These are phyloP conservation scores for Clausena lansium DNA, from an alignment of 345 rosid species.

Conservation along the genomic window DNA sequence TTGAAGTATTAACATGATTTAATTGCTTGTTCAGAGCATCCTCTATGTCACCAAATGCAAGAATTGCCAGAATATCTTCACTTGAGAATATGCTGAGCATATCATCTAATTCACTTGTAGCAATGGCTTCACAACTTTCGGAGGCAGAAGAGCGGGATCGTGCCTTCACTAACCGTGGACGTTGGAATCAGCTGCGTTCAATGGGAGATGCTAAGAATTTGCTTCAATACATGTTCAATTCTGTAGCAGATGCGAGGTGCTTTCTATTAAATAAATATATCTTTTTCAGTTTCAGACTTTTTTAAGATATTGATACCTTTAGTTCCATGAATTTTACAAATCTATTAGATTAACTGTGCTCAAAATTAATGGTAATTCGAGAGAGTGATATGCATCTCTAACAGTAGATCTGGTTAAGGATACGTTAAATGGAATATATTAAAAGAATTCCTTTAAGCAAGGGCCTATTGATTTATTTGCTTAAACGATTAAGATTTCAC, in stretches of 20 bases:
- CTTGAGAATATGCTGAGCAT: constrained; percentile 91
- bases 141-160: constrained; percentile 99
- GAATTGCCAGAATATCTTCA: constrained; percentile 85
- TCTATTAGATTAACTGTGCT: background rate
- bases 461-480: background rate
- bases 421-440: background rate
- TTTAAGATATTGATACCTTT: background rate
- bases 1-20: constrained; percentile 7
- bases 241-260: constrained; percentile 86
- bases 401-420: background rate
- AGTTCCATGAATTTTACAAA: background rate
- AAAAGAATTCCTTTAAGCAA: no score
- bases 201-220: constrained; percentile 97
- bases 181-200: constrained; percentile 97
- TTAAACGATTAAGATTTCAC: background rate
- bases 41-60: constrained; percentile 91
- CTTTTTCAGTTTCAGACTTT: background rate
- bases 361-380: background rate
- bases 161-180: constrained; percentile 83
- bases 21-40: constrained; percentile 62
- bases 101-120: constrained; percentile 89
- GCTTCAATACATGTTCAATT: constrained; percentile 91
- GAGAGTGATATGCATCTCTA: background rate
- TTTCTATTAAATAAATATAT: constrained; percentile 9
- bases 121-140: constrained; percentile 99